Evolutionary conservation across 2,329 filamentous ascomycete species (phyloP), one percentile per base, ranked within the genome.

Genomic region (Talaromyces sp.): DNA sequence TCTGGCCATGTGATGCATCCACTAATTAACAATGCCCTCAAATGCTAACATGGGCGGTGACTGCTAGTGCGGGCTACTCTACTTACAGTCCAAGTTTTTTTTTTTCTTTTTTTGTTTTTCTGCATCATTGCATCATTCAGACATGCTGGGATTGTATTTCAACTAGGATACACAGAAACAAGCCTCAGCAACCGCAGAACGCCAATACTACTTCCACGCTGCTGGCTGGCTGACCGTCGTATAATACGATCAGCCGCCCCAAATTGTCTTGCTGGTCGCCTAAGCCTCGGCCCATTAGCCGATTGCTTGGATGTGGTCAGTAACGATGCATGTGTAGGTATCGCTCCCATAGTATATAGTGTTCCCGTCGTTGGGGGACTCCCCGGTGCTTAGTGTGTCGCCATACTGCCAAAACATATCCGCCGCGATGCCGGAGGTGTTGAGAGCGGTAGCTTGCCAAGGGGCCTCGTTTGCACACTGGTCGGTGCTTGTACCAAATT

Each of bases 391-490:
- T 38, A 75, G 48, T 0, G 64, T 68, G 54, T 72, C 67, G 9
- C 70, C 72, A 52, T 66, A 72, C 61, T 77, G 75, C 76, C 75
- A 78, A 58, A 70, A 76, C 59, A 74, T 67, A 65, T 77, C 72
- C 1, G 58, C 75, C 2, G 72, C 69, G 3, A 77, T 64, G 50
- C 70, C 72, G 5, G 67, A 70, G 0, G 71, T 68, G 32, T 69
- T 65, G 17, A 75, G 61, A 2, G 74, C 66, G 0, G 72, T 74
- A 29, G 68, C 56, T 61, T 77, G 72, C 74, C 74, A 78, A 2
- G 69, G 67, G 9, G 65, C 65, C 65, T 72, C 67, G 12, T 69
- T 48, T 1, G 48, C 41, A 62, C 70, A 70, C 59, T 72, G 69
- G 58, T 71, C 50, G 12, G 66, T 64, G 0, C 67, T 66, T 2